Conservation (phyloP, 805 yeast species). For the Wickerhamiella lipophila region DNA sequence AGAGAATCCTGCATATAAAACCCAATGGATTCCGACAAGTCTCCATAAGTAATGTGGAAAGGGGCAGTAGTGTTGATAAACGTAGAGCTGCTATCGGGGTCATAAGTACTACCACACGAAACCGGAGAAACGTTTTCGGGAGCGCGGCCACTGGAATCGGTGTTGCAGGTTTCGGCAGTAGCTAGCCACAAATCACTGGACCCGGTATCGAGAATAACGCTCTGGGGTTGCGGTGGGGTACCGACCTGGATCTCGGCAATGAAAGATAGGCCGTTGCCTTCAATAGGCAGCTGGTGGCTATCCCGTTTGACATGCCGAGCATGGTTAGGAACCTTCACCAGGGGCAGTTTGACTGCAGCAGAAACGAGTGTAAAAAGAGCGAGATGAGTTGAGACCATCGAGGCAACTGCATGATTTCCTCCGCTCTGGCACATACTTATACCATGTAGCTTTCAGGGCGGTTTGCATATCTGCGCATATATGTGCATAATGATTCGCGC, state of each 20-base stretch:
- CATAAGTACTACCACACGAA: constrained; percentile 17
- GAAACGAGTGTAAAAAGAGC: constrained; percentile 5
- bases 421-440: too few species aligned
- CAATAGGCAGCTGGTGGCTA: neutral
- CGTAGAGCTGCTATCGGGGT: constrained; percentile 24
- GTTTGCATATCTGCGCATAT: neutral
- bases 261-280: constrained; percentile 8
- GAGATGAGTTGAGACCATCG: constrained; percentile 3
- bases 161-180: constrained; percentile 31
- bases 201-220: constrained; percentile 46
- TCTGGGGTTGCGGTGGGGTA: constrained; percentile 39
- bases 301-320: neutral
- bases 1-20: constrained; percentile 39
- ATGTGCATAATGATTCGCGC: neutral
- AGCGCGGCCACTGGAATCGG: constrained; percentile 2
- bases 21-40: constrained; percentile 40
- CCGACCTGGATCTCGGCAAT: constrained; percentile 8
- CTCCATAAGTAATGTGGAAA: constrained; percentile 30
- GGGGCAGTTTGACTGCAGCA: constrained; percentile 3
- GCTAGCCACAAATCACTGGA: constrained; percentile 58
- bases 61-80: constrained; percentile 14
- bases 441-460: neutral
- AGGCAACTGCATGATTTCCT: too few species aligned
- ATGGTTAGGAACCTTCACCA: neutral
- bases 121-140: neutral